These are phyloP conservation scores for Abortiporus biennis DNA, from an alignment of 1,284 basidiomycete genomes.

Conservation along the genomic window DNA sequence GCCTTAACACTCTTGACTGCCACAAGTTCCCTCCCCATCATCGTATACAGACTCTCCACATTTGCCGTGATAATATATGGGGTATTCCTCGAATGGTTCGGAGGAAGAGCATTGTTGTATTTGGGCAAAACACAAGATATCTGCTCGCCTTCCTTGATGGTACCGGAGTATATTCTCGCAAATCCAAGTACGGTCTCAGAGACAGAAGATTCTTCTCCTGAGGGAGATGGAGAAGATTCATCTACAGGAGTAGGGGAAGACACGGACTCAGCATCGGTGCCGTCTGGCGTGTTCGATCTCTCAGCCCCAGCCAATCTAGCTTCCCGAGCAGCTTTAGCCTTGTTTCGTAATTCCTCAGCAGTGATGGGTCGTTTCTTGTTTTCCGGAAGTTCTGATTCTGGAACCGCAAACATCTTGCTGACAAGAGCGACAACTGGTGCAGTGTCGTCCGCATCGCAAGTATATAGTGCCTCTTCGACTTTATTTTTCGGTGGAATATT, in stretches of 20 bases:
- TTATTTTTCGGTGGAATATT: constrained; percentile 64
- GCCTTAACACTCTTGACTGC: constrained; percentile 83
- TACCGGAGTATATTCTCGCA: constrained; percentile 90
- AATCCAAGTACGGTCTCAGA: constrained; percentile 84
- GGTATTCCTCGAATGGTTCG: constrained; percentile 66
- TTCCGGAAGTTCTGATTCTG: constrained; percentile 77
- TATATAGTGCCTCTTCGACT: constrained; percentile 80
- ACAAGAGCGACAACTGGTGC: constrained; percentile 82
- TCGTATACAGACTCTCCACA: constrained; percentile 83
- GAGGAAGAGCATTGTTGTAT: constrained; percentile 67
- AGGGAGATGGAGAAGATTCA: constrained; percentile 10
- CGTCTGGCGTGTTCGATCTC: too few species aligned
- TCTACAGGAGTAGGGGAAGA: not conserved
- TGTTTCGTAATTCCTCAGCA: constrained; percentile 82
- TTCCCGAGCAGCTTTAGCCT: constrained; percentile 61
- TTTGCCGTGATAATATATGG: constrained; percentile 59
- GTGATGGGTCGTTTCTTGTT: constrained; percentile 74
- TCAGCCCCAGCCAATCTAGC: constrained; percentile 29
- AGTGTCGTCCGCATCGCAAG: constrained; percentile 54
- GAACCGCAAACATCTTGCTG: constrained; percentile 98
- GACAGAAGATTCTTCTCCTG: constrained; percentile 11
- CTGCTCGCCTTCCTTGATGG: constrained; percentile 59
- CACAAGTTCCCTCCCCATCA: constrained; percentile 97
- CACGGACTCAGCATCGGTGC: constrained; percentile 6
- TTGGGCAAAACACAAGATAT: constrained; percentile 86